Base-by-base conservation (phyloP, 1,284 basidiomycete species). In the Tylopilus sp. region DNA sequence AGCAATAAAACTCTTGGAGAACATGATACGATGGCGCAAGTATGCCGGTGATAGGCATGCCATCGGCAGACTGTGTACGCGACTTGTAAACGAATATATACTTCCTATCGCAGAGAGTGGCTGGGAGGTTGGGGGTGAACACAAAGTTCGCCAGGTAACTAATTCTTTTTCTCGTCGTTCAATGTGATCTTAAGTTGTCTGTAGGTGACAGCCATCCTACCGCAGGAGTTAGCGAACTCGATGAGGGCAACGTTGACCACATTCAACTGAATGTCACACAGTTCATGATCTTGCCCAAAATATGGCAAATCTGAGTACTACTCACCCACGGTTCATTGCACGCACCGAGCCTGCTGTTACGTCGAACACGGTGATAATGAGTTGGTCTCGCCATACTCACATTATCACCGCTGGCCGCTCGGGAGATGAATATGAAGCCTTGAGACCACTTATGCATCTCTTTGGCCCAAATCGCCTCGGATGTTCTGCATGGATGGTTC, bases 71-170 rank as follows among this genome's bases (percentile, higher is more conserved):
- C 67, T 91, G 39, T 75, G 83, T 14, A 75, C 71, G 15, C 74
- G 73, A 51, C 66, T 92, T 15, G 73, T 89, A 8, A 76, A 76
- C n/a, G 71, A 77, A 15, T 77, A 77, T 53, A 74, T 94, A 43
- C 59, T 88, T 41, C 81, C 81, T 1, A 74, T 91, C 17, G 81
- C 92, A 6, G 78, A 83, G 54, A 79, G 76, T 48, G 87, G 87
- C 6, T 96, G 94, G 94, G 88, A 91, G 30, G 86, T 90, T 29
- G 93, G 94, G 14, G 93, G 91, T 2, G 79, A 85, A 63, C 81
- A 82, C 43, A 71, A 83, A 53, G 76, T 82, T 52, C 71, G 71
- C 44, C 82, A 82, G 77, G 91, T 90, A 54, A 62, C 45, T 51
- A 49, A 48, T 48, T 34, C 18, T 42, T 11, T 33, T 39, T 43